Base-by-base conservation (phyloP, 495 filamentous ascomycete species). In the Peziza echinospora region DNA sequence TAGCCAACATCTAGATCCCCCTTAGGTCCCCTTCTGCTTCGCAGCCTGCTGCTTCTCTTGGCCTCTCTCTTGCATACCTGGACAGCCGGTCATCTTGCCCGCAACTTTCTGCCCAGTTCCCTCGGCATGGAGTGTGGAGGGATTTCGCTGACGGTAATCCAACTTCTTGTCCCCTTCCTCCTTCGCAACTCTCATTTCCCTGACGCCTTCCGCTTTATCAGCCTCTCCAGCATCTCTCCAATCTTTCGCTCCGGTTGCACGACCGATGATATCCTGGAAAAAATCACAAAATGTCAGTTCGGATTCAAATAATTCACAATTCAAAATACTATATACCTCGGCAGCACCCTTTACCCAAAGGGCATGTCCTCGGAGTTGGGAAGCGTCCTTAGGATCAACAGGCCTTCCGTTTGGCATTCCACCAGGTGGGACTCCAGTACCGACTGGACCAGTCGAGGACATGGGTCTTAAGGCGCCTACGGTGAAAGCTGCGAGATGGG, bases 331-430 rank as follows among this genome's bases (percentile, higher is more conserved):
- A n/a, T n/a, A 3, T 53, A 53, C 51, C 8, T 45, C 51, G 34
- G 51, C 51, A 24, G 45, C 49, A 22, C 50, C 51, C 47, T 49
- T 53, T 39, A 49, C 49, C 47, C 52, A 53, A 49, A 45, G 49
- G 49, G 48, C 25, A 49, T 53, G 50, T 52, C 50, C 51, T 21
- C 45, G 41, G 42, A 49, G 30, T 41, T 53, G 51, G 5, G 51
- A 53, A 2, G 51, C 30, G 13, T 37, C 30, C 30, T 37, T 37
- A 17, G 30, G 30, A 17, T 37, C 30, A 37, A 37, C 13, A 17
- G 30, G 30, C 30, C 19, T 11, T 37, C 30, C 30, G 13, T 11
- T 37, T 5, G 30, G 30, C 3, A 11, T 6, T 13, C 13, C 30
- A 17, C 30, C 30, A 11, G 30, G 13, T 37, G 30, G 19, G 19